phyloP scores from a whole-genome alignment of 768 basidiomycete species.

The Filobasidium floriforme region DNA sequence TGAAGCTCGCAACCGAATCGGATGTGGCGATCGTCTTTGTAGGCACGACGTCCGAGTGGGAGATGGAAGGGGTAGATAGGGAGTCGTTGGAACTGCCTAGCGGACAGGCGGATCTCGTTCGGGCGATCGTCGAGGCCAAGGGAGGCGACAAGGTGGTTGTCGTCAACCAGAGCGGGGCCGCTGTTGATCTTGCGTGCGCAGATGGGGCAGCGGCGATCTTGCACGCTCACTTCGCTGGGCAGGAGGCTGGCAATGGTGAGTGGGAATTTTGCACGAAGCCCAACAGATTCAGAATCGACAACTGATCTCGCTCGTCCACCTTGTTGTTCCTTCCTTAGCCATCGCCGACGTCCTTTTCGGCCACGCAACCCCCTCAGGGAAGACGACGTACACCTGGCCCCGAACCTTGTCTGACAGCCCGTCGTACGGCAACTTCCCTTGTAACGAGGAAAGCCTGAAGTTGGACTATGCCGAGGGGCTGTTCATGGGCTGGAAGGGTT shows the following conservation, averaged over 20 bases:
- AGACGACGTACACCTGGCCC: conserved; percentile 72
- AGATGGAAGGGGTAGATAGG: conserved; percentile 54
- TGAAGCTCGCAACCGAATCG: conserved; percentile 51
- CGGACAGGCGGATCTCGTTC: conserved; percentile 63
- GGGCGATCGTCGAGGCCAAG: conserved; percentile 55
- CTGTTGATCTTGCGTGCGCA: conserved; percentile 61
- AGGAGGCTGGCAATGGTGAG: conserved; percentile 47
- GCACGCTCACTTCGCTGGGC: conserved; percentile 79
- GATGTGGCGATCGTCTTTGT: conserved; percentile 58
- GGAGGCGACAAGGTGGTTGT: conserved; percentile 55
- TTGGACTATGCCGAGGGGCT: conserved; percentile 18
- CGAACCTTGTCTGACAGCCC: conserved; percentile 39
- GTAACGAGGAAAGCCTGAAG: conserved; percentile 11
- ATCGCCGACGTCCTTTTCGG: conserved; percentile 77
- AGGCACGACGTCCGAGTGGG: conserved; percentile 58
- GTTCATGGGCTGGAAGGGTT: conserved; percentile 18
- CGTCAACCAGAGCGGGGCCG: conserved; percentile 58
- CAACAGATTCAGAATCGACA: too few relatives aligned
- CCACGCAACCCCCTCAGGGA: conserved; percentile 67
- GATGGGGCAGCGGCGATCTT: conserved; percentile 60
- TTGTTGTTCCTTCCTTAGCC: too few relatives aligned
- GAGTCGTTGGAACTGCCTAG: conserved; percentile 24
- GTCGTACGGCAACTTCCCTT: conserved; percentile 14
- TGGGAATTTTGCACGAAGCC: too few relatives aligned
- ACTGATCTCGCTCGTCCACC: too few relatives aligned